phyloP scores from a whole-genome alignment of 768 basidiomycete genomes.

The Amanita rimosa region DNA sequence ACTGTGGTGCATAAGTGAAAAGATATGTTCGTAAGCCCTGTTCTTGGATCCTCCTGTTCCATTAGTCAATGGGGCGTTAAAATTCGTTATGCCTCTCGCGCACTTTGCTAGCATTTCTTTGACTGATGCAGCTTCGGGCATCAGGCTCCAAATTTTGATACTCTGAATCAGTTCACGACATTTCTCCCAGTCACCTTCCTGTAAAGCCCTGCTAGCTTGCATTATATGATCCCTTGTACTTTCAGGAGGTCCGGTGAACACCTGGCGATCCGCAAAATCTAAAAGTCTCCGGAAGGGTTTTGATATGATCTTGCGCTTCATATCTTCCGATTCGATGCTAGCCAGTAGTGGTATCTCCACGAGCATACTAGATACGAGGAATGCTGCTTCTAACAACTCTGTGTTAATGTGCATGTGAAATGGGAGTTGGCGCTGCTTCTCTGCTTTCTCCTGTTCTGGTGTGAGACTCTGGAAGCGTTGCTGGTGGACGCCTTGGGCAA shows the following conservation, averaged over 20 bases:
- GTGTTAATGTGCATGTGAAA: conserved; percentile 99
- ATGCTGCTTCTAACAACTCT: conserved; percentile 93
- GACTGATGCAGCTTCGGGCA: conserved; percentile 79
- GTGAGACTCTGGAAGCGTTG: conserved; percentile 79
- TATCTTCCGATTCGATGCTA: conserved; percentile 89
- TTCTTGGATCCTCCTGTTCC: conserved; percentile 85
- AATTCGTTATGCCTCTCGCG: conserved; percentile 14
- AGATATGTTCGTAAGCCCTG: conserved; percentile 95
- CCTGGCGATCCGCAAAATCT: conserved; percentile 95
- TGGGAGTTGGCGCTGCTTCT: conserved; percentile 90
- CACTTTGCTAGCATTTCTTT: conserved; percentile 95
- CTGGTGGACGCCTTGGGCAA: conserved; percentile 94
- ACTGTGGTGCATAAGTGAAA: conserved; percentile 94
- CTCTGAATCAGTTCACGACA: conserved; percentile 88
- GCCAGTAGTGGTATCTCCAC: conserved; percentile 94
- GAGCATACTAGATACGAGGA: conserved; percentile 97
- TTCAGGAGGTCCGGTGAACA: conserved; percentile 97
- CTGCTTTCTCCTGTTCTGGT: conserved; percentile 95
- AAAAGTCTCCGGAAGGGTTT: conserved; percentile 92
- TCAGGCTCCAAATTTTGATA: conserved; percentile 97
- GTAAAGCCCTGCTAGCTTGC: conserved; percentile 95
- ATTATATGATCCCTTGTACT: conserved; percentile 98
- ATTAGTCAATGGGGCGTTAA: neutral
- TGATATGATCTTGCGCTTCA: conserved; percentile 87
- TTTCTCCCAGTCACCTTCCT: conserved; percentile 95